Evolutionary conservation across 2,329 filamentous ascomycete genomes (phyloP).

Genomic region (Penicillium sp.): DNA sequence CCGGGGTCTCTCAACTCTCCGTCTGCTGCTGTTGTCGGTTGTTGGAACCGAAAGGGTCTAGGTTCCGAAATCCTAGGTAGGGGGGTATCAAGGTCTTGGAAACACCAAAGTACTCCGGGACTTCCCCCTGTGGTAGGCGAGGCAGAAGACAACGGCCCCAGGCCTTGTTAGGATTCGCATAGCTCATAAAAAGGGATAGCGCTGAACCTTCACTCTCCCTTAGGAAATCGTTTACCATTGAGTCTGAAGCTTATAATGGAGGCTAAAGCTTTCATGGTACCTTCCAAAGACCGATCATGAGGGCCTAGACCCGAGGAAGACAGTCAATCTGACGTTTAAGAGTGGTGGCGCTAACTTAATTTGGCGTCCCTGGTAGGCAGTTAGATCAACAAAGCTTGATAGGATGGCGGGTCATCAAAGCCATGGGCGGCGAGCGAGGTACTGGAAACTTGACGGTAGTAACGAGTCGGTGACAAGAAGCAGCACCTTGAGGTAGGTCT

Average conservation of each 20-base stretch:
- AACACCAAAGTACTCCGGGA: background rate
- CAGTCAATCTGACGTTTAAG: constrained; percentile 26
- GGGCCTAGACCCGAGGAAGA: constrained; percentile 20
- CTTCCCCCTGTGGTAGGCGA: background rate
- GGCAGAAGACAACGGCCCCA: background rate
- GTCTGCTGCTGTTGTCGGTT: constrained; percentile 13
- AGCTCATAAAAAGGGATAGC: background rate
- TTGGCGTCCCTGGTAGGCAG: constrained; percentile 18
- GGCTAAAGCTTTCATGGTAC: background rate
- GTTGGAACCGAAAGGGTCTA: constrained; percentile 19
- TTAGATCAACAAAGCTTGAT: constrained; percentile 8
- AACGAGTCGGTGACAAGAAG: constrained; percentile 1
- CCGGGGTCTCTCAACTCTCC: constrained; percentile 10
- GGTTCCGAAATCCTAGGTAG: constrained; percentile 6
- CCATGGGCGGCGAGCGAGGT: constrained; percentile 15
- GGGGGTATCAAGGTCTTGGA: background rate
- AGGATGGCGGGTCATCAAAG: constrained; percentile 2
- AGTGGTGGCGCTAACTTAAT: constrained; percentile 13
- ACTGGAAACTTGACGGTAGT: constrained; percentile 17
- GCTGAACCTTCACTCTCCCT: background rate
- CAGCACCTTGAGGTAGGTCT: background rate
- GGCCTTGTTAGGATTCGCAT: background rate
- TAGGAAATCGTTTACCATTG: background rate
- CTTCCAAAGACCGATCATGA: background rate
- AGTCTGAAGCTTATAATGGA: background rate